A percentile compares a stretch with the other conserved stretches of the same genome.
phyloP scores from a whole-genome alignment of 805 yeast genomes.

The Pichia nakasei region DNA sequence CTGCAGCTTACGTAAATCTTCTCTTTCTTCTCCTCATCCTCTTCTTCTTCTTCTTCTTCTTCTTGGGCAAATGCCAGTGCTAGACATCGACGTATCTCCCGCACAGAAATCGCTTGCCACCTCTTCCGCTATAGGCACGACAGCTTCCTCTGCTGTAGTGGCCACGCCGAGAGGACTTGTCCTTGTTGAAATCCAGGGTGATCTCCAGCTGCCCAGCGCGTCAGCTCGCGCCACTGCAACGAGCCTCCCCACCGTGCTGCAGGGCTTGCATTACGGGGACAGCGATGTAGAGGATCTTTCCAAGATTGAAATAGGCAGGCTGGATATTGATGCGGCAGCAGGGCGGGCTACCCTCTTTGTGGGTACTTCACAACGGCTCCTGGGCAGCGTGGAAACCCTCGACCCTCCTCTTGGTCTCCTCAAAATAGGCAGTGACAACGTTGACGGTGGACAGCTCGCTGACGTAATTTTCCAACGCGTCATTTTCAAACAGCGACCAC shows the following conservation, averaged over 20 bases:
- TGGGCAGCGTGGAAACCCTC: slow-evolving; percentile 51
- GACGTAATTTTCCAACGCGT: slow-evolving; percentile 54
- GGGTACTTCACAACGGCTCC: slow-evolving; percentile 60
- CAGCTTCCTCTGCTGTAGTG: slow-evolving; percentile 25
- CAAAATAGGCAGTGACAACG: slow-evolving; percentile 32
- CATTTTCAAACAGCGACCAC: slow-evolving; percentile 58
- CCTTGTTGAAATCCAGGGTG: slow-evolving; percentile 68
- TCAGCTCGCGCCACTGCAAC: no score
- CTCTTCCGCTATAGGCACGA: no score
- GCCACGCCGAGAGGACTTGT: slow-evolving; percentile 52
- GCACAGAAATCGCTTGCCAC: background rate
- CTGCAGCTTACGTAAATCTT: no score
- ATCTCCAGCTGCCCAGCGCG: no score
- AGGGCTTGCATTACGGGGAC: no score
- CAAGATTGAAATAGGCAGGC: slow-evolving; percentile 35
- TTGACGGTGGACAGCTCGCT: slow-evolving; percentile 35
- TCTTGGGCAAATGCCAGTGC: background rate
- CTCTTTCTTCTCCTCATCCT: background rate
- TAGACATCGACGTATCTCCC: background rate
- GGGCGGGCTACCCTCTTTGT: slow-evolving; percentile 48
- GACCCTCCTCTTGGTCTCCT: slow-evolving; percentile 61
- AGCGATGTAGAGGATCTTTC: no score
- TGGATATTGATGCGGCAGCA: slow-evolving; percentile 37
- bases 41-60: background rate
- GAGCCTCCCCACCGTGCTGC: no score